These are phyloP conservation scores for Fusarium sp. DNA, from an alignment of 2,329 filamentous ascomycete genomes.

Conservation along the genomic window DNA sequence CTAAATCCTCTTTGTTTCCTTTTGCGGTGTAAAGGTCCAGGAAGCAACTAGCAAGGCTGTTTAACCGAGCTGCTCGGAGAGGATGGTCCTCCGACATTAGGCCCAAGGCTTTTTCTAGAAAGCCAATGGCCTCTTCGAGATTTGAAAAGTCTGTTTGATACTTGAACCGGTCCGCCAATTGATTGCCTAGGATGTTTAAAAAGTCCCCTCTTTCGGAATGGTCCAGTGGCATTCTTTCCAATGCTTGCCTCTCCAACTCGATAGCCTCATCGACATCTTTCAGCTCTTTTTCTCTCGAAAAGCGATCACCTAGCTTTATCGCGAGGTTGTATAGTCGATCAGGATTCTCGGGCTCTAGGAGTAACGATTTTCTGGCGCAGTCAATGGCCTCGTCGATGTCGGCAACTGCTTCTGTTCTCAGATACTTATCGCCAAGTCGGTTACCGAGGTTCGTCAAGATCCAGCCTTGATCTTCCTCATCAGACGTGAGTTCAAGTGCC, in stretches of 20 bases:
- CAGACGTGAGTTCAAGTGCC: not conserved
- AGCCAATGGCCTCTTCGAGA: not conserved
- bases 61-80: not conserved
- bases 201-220: not conserved
- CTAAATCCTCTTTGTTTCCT: not conserved
- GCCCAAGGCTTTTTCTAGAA: not conserved
- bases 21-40: not conserved
- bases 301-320: not conserved
- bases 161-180: not conserved
- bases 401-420: not conserved
- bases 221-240: not conserved
- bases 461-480: not conserved
- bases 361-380: not conserved
- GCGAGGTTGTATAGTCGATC: not conserved
- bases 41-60: not conserved
- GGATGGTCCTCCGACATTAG: not conserved
- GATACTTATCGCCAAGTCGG: slow-evolving; percentile 1
- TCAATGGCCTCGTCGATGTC: not conserved
- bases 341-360: not conserved
- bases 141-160: not conserved
- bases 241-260: not conserved
- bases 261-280: slow-evolving; percentile 1
- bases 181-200: not conserved
- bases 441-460: slow-evolving; percentile 2
- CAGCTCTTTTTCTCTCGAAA: not conserved